phyloP scores from a whole-genome alignment of 139 green algal genomes.

The Coccomyxa sp. region DNA sequence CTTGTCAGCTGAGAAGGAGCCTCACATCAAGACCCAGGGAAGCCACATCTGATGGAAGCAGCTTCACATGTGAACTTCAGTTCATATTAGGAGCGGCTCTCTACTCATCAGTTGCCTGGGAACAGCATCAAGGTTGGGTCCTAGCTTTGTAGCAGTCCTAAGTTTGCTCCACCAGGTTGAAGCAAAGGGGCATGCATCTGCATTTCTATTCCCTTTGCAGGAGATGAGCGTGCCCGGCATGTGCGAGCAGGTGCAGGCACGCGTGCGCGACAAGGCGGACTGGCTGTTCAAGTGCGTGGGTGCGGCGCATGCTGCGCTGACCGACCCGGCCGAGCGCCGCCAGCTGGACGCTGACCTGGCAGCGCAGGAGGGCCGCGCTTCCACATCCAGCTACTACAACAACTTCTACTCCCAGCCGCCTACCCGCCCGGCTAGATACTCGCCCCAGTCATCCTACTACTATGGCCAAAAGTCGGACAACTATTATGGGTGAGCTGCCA shows the following conservation, averaged over 20 bases:
- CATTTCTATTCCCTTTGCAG: background rate
- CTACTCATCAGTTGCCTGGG: background rate
- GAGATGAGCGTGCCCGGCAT: background rate
- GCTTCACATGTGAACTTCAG: background rate
- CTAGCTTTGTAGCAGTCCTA: too few species aligned
- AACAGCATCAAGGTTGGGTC: background rate
- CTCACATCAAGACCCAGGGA: background rate
- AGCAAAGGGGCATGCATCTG: too few species aligned
- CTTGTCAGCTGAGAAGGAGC: background rate
- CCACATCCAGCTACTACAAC: too few species aligned
- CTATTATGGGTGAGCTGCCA: too few species aligned
- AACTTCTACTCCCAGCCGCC: too few species aligned
- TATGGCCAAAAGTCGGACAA: too few species aligned
- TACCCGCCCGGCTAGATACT: too few species aligned
- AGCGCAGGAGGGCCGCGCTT: background rate
- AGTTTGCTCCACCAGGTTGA: too few species aligned
- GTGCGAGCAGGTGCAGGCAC: conserved; percentile 12
- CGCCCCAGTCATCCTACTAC: too few species aligned
- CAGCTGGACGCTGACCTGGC: conserved; percentile 26
- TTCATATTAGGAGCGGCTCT: background rate
- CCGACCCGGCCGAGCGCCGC: conserved; percentile 29
- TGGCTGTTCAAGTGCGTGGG: conserved; percentile 59
- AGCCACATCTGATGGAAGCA: background rate
- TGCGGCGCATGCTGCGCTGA: conserved; percentile 49
- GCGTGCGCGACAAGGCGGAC: conserved; percentile 35